Evolutionary conservation across 1,139 yeast species (phyloP).

Genomic region (Blastobotrys ciferrii): DNA sequence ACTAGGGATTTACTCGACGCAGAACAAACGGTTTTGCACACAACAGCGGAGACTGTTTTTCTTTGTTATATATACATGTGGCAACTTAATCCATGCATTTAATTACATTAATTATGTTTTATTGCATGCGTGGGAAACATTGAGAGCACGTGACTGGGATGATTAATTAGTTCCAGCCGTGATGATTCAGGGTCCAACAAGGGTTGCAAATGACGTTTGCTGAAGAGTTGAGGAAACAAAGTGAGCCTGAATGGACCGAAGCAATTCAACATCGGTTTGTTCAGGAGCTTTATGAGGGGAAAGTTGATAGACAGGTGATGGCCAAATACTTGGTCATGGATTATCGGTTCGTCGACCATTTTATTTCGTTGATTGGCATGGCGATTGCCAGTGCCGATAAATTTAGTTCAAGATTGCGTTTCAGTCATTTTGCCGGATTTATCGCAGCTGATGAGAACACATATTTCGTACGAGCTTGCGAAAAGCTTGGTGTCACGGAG

Average conservation of each 20-base stretch:
- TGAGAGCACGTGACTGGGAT: too few species aligned
- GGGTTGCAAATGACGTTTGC: neutral
- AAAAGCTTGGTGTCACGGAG: slow-evolving; percentile 6
- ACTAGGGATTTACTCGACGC: too few species aligned
- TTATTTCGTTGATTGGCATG: slow-evolving; percentile 8
- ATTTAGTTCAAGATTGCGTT: slow-evolving; percentile 5
- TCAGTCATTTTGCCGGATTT: slow-evolving; percentile 6
- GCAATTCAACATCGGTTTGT: slow-evolving; percentile 10
- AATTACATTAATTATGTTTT: too few species aligned
- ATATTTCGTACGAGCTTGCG: slow-evolving; percentile 10
- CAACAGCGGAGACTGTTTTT: too few species aligned
- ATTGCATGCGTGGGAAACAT: too few species aligned
- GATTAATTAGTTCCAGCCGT: too few species aligned
- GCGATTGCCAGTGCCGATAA: slow-evolving; percentile 10
- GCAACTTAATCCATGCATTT: too few species aligned
- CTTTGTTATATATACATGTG: too few species aligned
- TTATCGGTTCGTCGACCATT: slow-evolving; percentile 9
- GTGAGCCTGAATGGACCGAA: slow-evolving; percentile 4
- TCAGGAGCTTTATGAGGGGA: slow-evolving; percentile 8
- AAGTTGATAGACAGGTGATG: slow-evolving; percentile 8
- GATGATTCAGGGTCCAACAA: slow-evolving; percentile 10
- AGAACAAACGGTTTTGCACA: too few species aligned
- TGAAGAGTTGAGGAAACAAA: slow-evolving; percentile 2
- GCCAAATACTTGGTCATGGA: slow-evolving; percentile 9
- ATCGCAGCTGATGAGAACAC: slow-evolving; percentile 42